phyloP scores from a whole-genome alignment of 345 rosid species.

The Clausena lansium region DNA sequence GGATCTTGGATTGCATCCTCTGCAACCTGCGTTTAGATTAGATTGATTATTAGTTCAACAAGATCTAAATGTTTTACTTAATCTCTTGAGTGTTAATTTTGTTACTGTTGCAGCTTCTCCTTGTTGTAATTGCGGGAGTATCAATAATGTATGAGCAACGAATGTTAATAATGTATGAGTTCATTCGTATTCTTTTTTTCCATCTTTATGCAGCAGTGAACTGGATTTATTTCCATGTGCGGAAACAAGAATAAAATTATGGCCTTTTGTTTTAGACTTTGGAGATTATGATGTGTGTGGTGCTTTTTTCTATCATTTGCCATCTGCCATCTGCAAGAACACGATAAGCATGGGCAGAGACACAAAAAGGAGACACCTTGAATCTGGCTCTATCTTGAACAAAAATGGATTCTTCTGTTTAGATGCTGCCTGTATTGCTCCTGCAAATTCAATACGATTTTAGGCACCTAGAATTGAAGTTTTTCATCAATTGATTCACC shows the following conservation, averaged over 20 bases:
- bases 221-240: neutral
- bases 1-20: slow-evolving; percentile 64
- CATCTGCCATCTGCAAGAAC: neutral
- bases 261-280: neutral
- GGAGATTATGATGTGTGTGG: neutral
- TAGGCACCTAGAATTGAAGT: too few relatives aligned
- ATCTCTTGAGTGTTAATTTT: neutral
- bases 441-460: too few relatives aligned
- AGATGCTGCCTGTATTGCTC: too few relatives aligned
- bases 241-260: slow-evolving; percentile 1
- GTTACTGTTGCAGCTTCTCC: neutral
- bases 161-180: neutral
- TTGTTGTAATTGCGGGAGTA: neutral
- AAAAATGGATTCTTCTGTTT: too few relatives aligned
- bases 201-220: neutral
- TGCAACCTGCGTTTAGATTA: slow-evolving; percentile 40
- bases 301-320: neutral
- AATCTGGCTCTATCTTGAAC: neutral
- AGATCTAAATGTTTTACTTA: neutral
- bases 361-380: too few relatives aligned
- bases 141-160: neutral
- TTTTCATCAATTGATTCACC: too few relatives aligned
- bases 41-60: neutral
- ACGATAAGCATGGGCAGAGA: neutral
- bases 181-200: neutral